These are phyloP conservation scores for Linnemannia elongata DNA, from an alignment of 192 early-diverging fungal genomes.

Conservation along the genomic window DNA sequence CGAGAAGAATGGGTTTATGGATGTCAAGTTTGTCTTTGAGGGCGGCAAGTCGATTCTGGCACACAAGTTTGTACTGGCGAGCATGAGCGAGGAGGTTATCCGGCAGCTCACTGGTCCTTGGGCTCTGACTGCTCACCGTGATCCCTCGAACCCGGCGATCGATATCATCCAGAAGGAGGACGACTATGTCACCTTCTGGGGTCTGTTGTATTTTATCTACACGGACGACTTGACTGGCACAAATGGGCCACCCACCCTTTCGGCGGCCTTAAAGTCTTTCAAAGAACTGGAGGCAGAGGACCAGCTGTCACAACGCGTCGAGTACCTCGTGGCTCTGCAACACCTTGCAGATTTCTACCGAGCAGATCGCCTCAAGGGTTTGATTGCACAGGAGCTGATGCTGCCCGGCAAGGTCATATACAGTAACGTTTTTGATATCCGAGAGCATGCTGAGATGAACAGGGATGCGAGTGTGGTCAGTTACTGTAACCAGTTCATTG, in stretches of 20 bases:
- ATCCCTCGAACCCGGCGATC: background rate
- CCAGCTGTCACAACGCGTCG: background rate
- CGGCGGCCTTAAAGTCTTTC: background rate
- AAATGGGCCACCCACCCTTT: background rate
- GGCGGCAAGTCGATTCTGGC: background rate
- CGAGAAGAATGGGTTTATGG: background rate
- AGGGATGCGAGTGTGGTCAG: background rate
- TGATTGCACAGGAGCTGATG: conserved; percentile 1
- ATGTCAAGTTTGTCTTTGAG: background rate
- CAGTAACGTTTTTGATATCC: background rate
- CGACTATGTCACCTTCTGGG: background rate
- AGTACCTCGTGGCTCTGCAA: background rate
- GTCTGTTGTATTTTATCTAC: background rate
- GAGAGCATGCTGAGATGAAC: background rate
- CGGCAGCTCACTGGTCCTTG: background rate
- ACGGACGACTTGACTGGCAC: conserved; percentile 1
- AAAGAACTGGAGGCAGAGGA: background rate
- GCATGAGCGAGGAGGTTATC: background rate
- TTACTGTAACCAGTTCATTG: background rate
- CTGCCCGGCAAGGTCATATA: background rate
- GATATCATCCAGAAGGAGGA: background rate
- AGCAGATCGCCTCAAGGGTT: background rate
- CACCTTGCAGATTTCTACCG: background rate
- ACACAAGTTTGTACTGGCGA: conserved; percentile 4
- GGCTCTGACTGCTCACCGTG: background rate